phyloP scores from a whole-genome alignment of 176 grass and related monocot genomes.

The Oryza longistaminata region DNA sequence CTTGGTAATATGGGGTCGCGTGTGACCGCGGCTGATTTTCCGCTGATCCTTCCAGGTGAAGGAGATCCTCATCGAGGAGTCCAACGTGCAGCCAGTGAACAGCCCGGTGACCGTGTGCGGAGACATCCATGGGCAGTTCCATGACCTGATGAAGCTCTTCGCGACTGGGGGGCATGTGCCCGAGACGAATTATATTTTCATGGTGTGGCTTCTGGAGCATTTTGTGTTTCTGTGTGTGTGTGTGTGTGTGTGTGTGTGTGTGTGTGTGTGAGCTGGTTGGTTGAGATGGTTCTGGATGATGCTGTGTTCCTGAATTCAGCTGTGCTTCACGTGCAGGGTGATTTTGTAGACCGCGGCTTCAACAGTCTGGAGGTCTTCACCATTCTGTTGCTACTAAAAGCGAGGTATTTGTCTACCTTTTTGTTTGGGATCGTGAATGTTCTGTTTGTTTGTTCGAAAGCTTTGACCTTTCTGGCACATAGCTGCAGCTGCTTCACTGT shows the following conservation, averaged over 20 bases:
- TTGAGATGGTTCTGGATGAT: background rate
- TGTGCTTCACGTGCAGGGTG: conserved; percentile 59
- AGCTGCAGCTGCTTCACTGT: conserved; percentile 17
- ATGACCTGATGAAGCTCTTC: conserved; percentile 99
- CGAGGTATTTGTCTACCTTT: conserved; percentile 60
- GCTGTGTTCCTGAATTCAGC: conserved; percentile 29
- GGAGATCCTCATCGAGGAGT: conserved; percentile 97
- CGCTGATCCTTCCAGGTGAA: conserved; percentile 60
- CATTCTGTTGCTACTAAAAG: conserved; percentile 96
- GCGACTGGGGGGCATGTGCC: conserved; percentile 96
- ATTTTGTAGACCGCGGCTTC: conserved; percentile 98
- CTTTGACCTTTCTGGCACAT: conserved; percentile 14
- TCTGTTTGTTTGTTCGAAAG: background rate
- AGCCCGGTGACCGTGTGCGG: conserved; percentile 97
- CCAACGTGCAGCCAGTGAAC: conserved; percentile 98
- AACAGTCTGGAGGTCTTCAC: conserved; percentile 99
- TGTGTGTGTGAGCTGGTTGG: background rate
- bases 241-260: background rate
- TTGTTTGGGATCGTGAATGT: background rate
- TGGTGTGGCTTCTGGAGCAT: conserved; percentile 49
- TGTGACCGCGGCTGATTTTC: conserved; percentile 13
- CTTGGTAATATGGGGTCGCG: background rate
- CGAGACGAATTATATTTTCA: conserved; percentile 99
- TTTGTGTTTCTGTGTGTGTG: background rate
- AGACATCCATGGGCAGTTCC: conserved; percentile 97